These are phyloP conservation scores for Monotropa hypopitys DNA, from an alignment of 179 eudicot genomes.

Conservation along the genomic window DNA sequence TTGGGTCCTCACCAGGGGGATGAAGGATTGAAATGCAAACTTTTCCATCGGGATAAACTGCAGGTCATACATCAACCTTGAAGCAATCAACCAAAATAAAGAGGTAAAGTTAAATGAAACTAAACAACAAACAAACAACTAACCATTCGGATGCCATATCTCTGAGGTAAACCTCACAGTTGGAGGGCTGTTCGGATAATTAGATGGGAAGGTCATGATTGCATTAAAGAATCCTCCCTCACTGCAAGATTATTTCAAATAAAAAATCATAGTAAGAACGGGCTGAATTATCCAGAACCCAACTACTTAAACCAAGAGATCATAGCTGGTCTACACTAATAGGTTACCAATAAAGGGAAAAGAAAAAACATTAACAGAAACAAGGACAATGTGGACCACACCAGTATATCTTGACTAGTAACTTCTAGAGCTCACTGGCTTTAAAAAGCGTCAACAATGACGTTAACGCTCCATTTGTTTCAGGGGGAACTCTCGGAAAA, in stretches of 20 bases:
- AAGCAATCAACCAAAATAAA: neutral
- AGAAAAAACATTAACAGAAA: neutral
- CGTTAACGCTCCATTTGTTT: no score
- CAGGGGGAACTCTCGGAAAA: no score
- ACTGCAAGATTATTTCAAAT: slow-evolving; percentile 17
- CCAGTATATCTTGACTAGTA: neutral
- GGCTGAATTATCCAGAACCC: neutral
- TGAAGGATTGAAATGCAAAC: slow-evolving; percentile 51
- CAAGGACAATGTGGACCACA: neutral
- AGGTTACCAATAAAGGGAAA: neutral
- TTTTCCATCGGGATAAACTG: slow-evolving; percentile 42
- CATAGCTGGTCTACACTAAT: neutral
- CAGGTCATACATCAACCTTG: neutral
- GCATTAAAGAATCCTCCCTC: slow-evolving; percentile 52
- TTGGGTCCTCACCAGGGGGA: slow-evolving; percentile 51
- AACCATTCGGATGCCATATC: slow-evolving; percentile 56
- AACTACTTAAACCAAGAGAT: neutral
- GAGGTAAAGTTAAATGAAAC: neutral
- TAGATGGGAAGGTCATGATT: slow-evolving; percentile 37
- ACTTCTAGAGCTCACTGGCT: neutral
- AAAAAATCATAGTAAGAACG: neutral
- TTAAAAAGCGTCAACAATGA: neutral
- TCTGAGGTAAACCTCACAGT: slow-evolving; percentile 45
- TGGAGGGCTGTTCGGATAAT: slow-evolving; percentile 52
- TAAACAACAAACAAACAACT: slow-evolving; percentile 2